Base-by-base conservation (phyloP, 129 eudicot species). In the Calendula officinalis region DNA sequence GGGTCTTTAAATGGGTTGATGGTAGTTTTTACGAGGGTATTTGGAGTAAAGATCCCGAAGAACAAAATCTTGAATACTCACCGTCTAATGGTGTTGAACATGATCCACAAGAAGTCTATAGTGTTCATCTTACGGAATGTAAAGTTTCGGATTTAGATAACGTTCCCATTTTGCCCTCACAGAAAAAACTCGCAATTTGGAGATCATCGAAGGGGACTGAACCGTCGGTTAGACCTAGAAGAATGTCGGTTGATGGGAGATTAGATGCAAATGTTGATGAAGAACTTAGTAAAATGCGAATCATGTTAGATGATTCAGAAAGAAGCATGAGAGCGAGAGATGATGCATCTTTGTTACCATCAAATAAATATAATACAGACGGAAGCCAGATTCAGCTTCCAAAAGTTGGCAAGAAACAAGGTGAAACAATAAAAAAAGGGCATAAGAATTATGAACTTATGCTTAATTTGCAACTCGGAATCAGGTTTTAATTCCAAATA, bases 121-220 rank as follows among this genome's bases (percentile, higher is more conserved):
- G 65, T 38, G 66, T 49, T 30, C 76, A 79, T 74, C 73, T 86
- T 79, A 79, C 56, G 35, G 89, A 80, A 37, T 76, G 80, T 53
- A 50, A 52, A 39, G 70, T 94, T 49, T 78, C 82, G 13, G 84
- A 86, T 0, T 64, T 53, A 27, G 99, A 94, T 69, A 89, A 83
- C 55, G 82, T 94, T 27, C 60, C 90, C 1, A 64, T 94, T 4
- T 52, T 87, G 68, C 97, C 99, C 13, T 94, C 99, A 4, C 95
- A 94, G 40, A 92, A 92, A 76, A 92, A 83, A 76, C 76, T 88
- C 6, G 98, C 96, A 3, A 55, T 82, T 13, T 92, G 95, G 99
- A 80, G 84, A 74, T 85, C 96, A 1, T 33, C 91, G 0, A 85
- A 85, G 60, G 81, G 72, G 4, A 46, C 22, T n/a, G 83, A 85